phyloP scores from a whole-genome alignment of 2,329 filamentous ascomycete species.

The Diplodia corticola region DNA sequence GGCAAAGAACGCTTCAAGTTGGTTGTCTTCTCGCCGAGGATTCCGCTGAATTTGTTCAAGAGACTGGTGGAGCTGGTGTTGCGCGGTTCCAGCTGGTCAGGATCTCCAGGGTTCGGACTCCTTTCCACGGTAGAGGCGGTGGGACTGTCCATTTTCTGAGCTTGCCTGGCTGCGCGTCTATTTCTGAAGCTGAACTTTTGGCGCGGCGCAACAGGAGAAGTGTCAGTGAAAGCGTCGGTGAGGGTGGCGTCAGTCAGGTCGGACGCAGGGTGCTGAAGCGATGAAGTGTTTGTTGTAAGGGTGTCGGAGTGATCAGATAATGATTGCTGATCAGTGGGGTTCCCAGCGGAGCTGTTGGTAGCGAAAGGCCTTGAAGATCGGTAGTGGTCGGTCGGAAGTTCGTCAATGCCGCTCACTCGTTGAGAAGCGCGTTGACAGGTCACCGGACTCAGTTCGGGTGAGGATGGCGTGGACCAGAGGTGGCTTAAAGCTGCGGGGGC shows the following conservation, averaged over 20 bases:
- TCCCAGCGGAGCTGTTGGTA: background rate
- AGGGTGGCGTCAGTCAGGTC: background rate
- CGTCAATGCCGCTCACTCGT: background rate
- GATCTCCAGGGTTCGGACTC: background rate
- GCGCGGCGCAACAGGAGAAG: background rate
- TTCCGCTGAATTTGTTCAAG: background rate
- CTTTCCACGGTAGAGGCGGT: background rate
- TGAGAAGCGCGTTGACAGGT: background rate
- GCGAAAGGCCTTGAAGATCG: background rate
- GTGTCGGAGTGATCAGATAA: background rate
- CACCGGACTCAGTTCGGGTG: background rate
- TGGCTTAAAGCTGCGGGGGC: background rate
- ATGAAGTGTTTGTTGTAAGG: background rate
- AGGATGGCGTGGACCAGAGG: background rate
- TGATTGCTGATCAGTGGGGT: background rate
- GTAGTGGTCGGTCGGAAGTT: background rate
- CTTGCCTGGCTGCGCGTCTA: background rate
- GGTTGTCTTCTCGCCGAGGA: background rate
- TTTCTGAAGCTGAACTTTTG: background rate
- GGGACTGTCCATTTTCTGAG: background rate
- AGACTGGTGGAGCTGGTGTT: background rate
- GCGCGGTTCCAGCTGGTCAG: too few species aligned
- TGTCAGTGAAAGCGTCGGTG: background rate
- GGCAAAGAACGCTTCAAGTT: background rate
- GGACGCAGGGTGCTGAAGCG: background rate